Percentiles rank a stretch among this genome's conserved stretches.
Evolutionary conservation across 2,329 filamentous ascomycete genomes (phyloP).

Genomic region (Sarocladiaceae sp.): DNA sequence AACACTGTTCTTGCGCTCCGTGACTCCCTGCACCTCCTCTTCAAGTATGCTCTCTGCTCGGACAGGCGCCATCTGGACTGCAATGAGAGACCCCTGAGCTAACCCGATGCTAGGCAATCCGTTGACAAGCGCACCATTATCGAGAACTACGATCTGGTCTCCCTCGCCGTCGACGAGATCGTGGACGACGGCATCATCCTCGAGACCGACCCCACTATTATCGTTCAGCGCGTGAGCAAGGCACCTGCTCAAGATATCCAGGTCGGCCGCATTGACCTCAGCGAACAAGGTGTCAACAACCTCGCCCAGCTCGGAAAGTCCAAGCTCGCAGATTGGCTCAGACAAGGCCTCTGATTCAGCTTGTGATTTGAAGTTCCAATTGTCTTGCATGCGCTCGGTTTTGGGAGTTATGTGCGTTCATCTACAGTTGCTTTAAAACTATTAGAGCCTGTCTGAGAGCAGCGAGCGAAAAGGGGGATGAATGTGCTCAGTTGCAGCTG

Average conservation of each 20-base stretch:
- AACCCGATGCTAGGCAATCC: constrained; percentile 63
- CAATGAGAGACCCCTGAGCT: constrained; percentile 8
- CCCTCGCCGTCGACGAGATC: constrained; percentile 91
- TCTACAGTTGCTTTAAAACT: neutral
- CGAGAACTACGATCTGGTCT: constrained; percentile 97
- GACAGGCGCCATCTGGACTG: neutral
- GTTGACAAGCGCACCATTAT: constrained; percentile 97
- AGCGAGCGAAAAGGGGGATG: no score
- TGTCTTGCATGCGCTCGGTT: neutral
- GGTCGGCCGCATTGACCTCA: constrained; percentile 90
- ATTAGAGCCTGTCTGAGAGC: neutral
- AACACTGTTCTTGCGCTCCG: constrained; percentile 88
- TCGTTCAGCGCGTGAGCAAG: constrained; percentile 87
- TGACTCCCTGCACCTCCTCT: constrained; percentile 83
- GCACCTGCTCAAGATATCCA: constrained; percentile 89
- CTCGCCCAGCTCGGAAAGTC: constrained; percentile 90
- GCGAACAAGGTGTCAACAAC: constrained; percentile 92
- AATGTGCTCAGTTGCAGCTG: constrained; percentile 1
- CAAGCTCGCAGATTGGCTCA: constrained; percentile 84
- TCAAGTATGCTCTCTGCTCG: constrained; percentile 76
- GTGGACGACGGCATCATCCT: constrained; percentile 94
- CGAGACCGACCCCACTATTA: constrained; percentile 93
- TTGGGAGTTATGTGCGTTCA: constrained; percentile 1
- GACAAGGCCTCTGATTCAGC: constrained; percentile 66
- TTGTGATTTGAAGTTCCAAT: neutral